Percentiles rank a stretch among this genome's conserved stretches.
phyloP scores from a whole-genome alignment of 1,284 basidiomycete species.

The Marasmius sp. region DNA sequence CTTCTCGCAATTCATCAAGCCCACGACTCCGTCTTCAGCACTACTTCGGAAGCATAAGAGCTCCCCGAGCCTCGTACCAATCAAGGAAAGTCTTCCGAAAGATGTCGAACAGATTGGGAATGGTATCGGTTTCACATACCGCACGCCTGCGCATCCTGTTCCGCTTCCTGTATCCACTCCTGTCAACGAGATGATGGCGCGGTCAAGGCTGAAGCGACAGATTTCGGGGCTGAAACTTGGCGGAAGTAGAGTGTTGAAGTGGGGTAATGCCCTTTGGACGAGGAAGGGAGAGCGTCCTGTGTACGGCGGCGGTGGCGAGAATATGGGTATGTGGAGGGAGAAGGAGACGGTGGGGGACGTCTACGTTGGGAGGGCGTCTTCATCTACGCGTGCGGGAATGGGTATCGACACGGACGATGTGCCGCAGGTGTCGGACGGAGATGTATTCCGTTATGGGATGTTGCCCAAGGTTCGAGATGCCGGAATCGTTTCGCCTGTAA shows the following conservation, averaged over 20 bases:
- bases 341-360: not conserved
- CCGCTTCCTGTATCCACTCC: constrained; percentile 2
- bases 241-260: not conserved
- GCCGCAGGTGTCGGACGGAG: not conserved
- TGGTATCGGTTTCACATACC: constrained; percentile 55
- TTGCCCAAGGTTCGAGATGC: not conserved
- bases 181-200: not conserved
- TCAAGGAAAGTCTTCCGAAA: constrained; percentile 33
- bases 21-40: not conserved
- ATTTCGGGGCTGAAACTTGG: not conserved
- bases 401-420: not conserved
- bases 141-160: constrained; percentile 21
- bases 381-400: not conserved
- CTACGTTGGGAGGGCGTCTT: not conserved
- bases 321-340: not conserved
- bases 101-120: constrained; percentile 52
- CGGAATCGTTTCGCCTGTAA: constrained; percentile 10
- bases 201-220: not conserved
- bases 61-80: constrained; percentile 1
- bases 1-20: not conserved
- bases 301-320: not conserved
- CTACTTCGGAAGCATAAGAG: not conserved
- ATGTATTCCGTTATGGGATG: not conserved
- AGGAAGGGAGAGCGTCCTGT: not conserved
- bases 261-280: not conserved